Base-by-base conservation (phyloP, 2,329 filamentous ascomycete species). In the Torrubiellomyces zombiae region DNA sequence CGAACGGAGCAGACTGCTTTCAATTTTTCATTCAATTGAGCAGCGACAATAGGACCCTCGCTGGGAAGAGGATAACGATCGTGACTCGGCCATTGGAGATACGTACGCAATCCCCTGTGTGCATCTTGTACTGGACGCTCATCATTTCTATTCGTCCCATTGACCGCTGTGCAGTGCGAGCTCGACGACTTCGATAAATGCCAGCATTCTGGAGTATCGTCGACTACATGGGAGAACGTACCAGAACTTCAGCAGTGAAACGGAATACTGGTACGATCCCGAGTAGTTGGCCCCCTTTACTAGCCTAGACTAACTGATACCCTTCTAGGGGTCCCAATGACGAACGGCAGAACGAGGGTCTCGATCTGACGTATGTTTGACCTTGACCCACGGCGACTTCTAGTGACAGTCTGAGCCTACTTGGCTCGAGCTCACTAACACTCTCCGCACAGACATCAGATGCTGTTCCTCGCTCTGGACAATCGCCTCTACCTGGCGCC, bases 121-220 rank as follows among this genome's bases (percentile, higher is more conserved):
- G 18, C 18, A 19, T n/a, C 18, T 8, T 9, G 5, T 18, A 13
- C 8, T 9, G 6, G 8, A 14, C 13, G 14, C 15, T 11, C 17
- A 21, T 25, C 24, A 23, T 19, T 14, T 4, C 21, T n/a, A 9
- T 19, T 13, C 20, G 11, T 15, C 13, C 12, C 6, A 14, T 11
- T 7, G 20, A 14, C n/a, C 12, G 10, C 12, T 11, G 14, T 42
- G 40, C 24, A 18, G 32, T 18, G 8, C 20, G 4, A 42, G 38
- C 9, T 48, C 44, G 3, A 48, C 44, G 1, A 37, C 39, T 2
- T 50, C 47, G 9, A 33, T 51, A 4, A 38, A 40, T 4, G 42
- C 43, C 6, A 48, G 43, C 29, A 43, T 50, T 18, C 38, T 43
- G 14, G 36, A 47, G 18, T 49, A 48, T 26, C 43, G 46, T 19